Conservation (phyloP, 192 early-diverging fungal genomes). For the Backusella tuberculispora region DNA sequence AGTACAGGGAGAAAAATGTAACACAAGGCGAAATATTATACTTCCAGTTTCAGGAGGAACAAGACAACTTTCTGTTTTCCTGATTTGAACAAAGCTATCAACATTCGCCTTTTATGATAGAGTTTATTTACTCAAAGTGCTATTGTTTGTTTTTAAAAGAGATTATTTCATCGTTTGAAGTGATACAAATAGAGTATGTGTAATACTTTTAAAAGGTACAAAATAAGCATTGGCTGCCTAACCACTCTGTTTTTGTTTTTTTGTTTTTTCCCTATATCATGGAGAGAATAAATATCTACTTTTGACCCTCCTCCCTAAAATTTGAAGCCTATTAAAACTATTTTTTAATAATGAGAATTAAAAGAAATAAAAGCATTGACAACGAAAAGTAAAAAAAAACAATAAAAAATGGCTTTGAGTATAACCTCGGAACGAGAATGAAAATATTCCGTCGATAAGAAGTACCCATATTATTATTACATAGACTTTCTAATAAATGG, state of each 20-base stretch:
- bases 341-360: background rate
- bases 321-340: background rate
- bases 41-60: slow-evolving; percentile 6
- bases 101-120: slow-evolving; percentile 12
- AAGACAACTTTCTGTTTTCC: background rate
- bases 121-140: background rate
- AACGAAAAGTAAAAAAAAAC: background rate
- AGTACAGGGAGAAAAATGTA: background rate
- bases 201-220: background rate
- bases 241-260: background rate
- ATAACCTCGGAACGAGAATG: background rate
- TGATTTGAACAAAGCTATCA: background rate
- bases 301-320: background rate
- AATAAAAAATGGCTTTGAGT: background rate
- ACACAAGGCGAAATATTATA: background rate
- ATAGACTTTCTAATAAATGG: too few species aligned
- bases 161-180: background rate
- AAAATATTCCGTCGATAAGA: background rate
- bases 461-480: background rate
- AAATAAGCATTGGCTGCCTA: background rate
- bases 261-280: background rate
- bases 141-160: background rate
- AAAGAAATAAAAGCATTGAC: background rate
- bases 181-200: background rate
- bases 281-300: background rate